phyloP scores from a whole-genome alignment of 805 yeast species.

The Citeromyces nyonsensis region DNA sequence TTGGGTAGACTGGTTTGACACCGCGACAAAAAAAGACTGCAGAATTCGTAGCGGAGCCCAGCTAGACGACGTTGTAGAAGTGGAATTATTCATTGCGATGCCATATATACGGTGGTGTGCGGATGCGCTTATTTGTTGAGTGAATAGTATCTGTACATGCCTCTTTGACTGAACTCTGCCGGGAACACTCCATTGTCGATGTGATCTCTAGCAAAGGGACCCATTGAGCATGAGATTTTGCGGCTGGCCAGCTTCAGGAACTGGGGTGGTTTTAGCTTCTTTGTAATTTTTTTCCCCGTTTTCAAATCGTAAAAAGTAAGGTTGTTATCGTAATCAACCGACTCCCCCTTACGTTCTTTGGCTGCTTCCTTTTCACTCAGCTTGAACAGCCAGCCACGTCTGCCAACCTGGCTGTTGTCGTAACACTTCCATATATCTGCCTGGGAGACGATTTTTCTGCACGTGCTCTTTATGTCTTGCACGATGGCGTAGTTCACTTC shows the following conservation, averaged over 20 bases:
- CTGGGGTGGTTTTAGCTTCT: slow-evolving; percentile 25
- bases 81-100: background rate
- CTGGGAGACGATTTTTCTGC: slow-evolving; percentile 16
- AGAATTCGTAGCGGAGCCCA: background rate
- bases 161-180: slow-evolving; percentile 29
- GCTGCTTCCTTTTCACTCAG: slow-evolving; percentile 10
- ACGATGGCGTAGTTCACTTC: slow-evolving; percentile 51
- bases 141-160: slow-evolving; percentile 43
- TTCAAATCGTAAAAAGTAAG: slow-evolving; percentile 44
- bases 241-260: slow-evolving; percentile 37
- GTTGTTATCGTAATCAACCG: slow-evolving; percentile 14
- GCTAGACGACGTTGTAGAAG: background rate
- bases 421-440: slow-evolving; percentile 29
- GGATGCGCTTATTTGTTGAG: slow-evolving; percentile 22
- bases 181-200: slow-evolving; percentile 29
- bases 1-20: slow-evolving; percentile 15
- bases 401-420: slow-evolving; percentile 39
- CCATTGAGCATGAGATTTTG: slow-evolving; percentile 38
- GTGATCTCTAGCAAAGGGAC: slow-evolving; percentile 24
- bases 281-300: slow-evolving; percentile 44
- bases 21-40: slow-evolving; percentile 11
- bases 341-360: slow-evolving; percentile 9
- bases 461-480: slow-evolving; percentile 24
- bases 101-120: background rate
- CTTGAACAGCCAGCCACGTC: slow-evolving; percentile 71